Evolutionary conservation across 208 protist genomes (phyloP).

Genomic region (Acanthamoeba polyphaga): DNA sequence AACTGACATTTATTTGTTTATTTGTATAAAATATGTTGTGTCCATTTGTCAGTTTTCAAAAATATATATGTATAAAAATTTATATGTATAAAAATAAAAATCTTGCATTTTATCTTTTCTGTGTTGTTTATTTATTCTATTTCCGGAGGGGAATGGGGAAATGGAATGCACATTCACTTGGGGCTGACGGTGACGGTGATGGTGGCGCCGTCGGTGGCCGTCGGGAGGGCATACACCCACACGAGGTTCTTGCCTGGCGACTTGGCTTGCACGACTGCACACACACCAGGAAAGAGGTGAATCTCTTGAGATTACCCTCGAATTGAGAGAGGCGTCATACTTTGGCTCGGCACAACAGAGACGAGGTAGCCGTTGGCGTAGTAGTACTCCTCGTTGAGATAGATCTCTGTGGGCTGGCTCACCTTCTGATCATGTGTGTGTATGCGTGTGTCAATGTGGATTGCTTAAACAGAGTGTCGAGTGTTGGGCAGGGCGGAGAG

Average conservation of each 20-base stretch:
- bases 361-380: conserved; percentile 84
- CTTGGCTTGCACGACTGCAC: conserved; percentile 17
- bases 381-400: conserved; percentile 83
- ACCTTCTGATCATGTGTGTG: conserved; percentile 43
- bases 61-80: no score
- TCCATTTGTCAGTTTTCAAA: no score
- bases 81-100: no score
- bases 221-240: conserved; percentile 17
- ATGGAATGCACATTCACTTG: background rate
- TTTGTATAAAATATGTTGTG: no score
- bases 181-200: conserved; percentile 56
- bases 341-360: conserved; percentile 8
- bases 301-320: no score
- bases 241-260: conserved; percentile 36
- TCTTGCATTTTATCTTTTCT: no score
- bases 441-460: background rate
- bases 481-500: no score
- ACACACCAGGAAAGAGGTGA: no score
- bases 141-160: no score
- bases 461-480: background rate
- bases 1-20: no score
- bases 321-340: background rate
- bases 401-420: conserved; percentile 82
- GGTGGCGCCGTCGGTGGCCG: background rate
- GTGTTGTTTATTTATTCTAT: no score